Conservation (phyloP, 768 basidiomycete genomes). For the Pisolithus albus region DNA sequence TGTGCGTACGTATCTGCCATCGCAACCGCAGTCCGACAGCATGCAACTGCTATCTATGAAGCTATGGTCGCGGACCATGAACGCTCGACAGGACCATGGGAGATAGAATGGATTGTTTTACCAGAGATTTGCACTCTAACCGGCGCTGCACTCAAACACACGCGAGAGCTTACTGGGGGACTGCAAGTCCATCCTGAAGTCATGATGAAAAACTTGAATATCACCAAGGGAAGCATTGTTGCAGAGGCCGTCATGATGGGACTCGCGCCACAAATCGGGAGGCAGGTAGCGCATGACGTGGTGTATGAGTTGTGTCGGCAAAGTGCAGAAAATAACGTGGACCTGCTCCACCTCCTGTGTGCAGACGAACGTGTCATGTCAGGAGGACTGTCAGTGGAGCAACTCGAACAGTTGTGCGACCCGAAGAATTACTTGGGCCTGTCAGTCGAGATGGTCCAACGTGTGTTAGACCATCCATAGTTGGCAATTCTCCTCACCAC, state of each 20-base stretch:
- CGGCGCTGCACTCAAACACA: conserved; percentile 34
- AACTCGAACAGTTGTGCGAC: conserved; percentile 30
- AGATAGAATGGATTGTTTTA: conserved; percentile 44
- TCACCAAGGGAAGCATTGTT: conserved; percentile 35
- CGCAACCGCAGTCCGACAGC: conserved; percentile 35
- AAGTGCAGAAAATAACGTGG: conserved; percentile 19
- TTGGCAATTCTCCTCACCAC: too few species aligned
- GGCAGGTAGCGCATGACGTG: conserved; percentile 39
- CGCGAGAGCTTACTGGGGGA: conserved; percentile 29
- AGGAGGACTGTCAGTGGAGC: conserved; percentile 19
- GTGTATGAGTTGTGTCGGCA: conserved; percentile 37
- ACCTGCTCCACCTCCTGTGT: conserved; percentile 29
- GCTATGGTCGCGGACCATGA: conserved; percentile 46
- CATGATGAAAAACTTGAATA: conserved; percentile 35
- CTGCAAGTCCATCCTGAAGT: conserved; percentile 35
- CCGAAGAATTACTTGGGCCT: conserved; percentile 34
- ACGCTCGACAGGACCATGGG: conserved; percentile 43
- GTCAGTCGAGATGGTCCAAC: conserved; percentile 25
- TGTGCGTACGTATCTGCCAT: conserved; percentile 41
- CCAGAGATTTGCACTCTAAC: conserved; percentile 40
- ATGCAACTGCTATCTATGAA: conserved; percentile 35
- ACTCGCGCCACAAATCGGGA: conserved; percentile 35
- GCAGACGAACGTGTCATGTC: conserved; percentile 21
- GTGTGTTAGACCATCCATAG: conserved; percentile 3
- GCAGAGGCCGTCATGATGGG: conserved; percentile 46